Evolutionary conservation across 2,329 filamentous ascomycete species (phyloP).

Genomic region (Fusarium succisae): DNA sequence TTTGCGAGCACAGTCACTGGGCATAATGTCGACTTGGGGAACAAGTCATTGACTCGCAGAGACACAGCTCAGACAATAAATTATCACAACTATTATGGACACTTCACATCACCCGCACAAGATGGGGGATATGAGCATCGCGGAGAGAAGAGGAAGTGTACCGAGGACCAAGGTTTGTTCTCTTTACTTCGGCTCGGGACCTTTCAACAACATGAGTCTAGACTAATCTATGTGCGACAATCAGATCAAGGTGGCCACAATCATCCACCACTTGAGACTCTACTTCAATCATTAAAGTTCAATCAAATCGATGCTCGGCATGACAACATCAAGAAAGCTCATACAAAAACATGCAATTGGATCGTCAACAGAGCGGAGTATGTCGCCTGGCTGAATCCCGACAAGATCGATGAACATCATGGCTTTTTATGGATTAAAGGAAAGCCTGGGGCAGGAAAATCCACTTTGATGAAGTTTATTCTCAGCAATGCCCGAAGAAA

Average conservation of each 20-base stretch:
- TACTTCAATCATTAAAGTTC: conserved; percentile 17
- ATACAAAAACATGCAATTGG: conserved; percentile 30
- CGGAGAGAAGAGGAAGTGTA: neutral
- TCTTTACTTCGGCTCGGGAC: accelerated
- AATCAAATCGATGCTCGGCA: conserved; percentile 20
- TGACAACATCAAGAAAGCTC: conserved; percentile 8
- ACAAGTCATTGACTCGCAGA: neutral
- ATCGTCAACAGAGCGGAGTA: neutral
- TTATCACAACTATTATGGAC: neutral
- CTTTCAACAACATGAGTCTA: too few species aligned
- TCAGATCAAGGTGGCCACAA: neutral
- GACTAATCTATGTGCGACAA: accelerated
- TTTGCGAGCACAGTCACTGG: neutral
- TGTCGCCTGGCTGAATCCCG: conserved; percentile 5
- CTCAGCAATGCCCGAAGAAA: neutral
- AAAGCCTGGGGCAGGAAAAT: conserved; percentile 57
- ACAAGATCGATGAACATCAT: neutral
- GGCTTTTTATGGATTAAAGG: conserved; percentile 60
- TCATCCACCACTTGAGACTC: neutral
- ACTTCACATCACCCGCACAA: accelerated
- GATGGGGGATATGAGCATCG: accelerated
- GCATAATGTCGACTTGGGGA: neutral
- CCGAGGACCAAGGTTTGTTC: neutral
- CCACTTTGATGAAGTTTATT: conserved; percentile 56
- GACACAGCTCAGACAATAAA: neutral